Base-by-base conservation (phyloP, 2,329 filamentous ascomycete species). In the Hirsutella minnesotensis region DNA sequence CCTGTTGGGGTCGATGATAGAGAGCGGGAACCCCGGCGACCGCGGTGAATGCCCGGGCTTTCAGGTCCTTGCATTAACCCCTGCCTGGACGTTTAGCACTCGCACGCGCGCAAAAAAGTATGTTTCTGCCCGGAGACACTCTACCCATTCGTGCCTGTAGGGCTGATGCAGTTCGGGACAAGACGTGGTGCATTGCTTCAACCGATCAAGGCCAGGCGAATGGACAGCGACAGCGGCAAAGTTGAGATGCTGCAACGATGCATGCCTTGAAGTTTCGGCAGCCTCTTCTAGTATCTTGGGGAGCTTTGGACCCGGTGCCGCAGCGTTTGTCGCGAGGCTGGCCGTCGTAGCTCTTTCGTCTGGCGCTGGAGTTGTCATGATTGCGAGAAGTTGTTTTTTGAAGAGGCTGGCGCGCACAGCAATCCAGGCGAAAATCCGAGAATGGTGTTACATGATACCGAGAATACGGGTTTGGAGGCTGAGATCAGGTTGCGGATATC, bases 1-100 rank as follows among this genome's bases (percentile, higher is more conserved):
- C 46, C 44, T 2, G 44, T 49, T 15, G 55, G 54, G 4, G 52
- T 53, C 10, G 45, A 39, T 15, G 57, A 49, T 19, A 54, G 58
- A 15, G 55, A 57, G 21, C 44, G 44, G 13, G 50, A 49, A 24
- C 43, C 47, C 21, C 46, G 49, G 21, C 47, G 48, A n/a, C 43
- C 38, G 16, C 46, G 45, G 20, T 45, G 40, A 35, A 39, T 10
- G 9, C 40, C 44, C 8, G 46, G 51, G 9, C 38, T 44, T 31
- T 40, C 45, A 3, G 46, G 46, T 27, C 44, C 38, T 0, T 5
- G 24, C 8, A 24, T 29, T 13, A 27, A 36, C 19, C 34, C 41
- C 36, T 29, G 41, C 9, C 7, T 12, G 5, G 5, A 20, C 33
- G 8, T 24, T n/a, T 41, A 18, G 8, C 33, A 7, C 3, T 9